Percentiles rank a stretch among this genome's conserved stretches.
Evolutionary conservation across 2,329 filamentous ascomycete species (phyloP).

Genomic region (Paracorniculantispora psalliotae): DNA sequence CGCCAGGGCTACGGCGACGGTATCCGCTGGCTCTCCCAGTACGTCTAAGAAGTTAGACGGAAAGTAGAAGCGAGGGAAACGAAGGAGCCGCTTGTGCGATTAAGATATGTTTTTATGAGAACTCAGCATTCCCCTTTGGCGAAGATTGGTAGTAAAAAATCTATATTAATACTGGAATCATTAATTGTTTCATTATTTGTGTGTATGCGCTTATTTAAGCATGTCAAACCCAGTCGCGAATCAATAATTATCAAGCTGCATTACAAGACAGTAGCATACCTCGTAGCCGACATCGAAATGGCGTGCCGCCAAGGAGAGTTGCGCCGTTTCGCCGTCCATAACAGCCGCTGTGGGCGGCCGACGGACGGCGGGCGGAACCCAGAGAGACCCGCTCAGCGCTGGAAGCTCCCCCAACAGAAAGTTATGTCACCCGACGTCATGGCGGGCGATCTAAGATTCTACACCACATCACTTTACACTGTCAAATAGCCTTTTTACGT

Average conservation of each 20-base stretch:
- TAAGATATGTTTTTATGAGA: constrained; percentile 24
- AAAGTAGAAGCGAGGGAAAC: neutral
- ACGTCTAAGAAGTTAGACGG: constrained; percentile 58
- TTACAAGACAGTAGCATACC: too few relatives aligned
- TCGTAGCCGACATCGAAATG: neutral
- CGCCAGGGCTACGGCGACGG: constrained; percentile 90
- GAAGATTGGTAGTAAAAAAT: constrained; percentile 30
- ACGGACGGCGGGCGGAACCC: too few relatives aligned
- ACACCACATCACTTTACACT: neutral
- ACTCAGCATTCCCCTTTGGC: constrained; percentile 32
- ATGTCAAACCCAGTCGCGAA: too few relatives aligned
- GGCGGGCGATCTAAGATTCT: neutral
- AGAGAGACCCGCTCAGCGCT: constrained; percentile 5
- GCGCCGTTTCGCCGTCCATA: constrained; percentile 1
- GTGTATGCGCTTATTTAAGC: neutral
- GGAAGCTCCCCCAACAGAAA: constrained; percentile 9
- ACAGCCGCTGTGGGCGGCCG: neutral
- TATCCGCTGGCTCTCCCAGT: constrained; percentile 89
- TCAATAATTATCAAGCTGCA: too few relatives aligned
- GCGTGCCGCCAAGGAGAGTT: neutral
- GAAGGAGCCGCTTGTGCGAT: constrained; percentile 19
- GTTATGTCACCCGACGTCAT: constrained; percentile 14
- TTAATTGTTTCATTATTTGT: neutral
- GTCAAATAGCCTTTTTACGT: neutral
- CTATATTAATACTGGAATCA: constrained; percentile 12